Evolutionary conservation across 257 asterid genomes (phyloP), one percentile per base, ranked within the genome.

Genomic region (Ilex aquifolium): DNA sequence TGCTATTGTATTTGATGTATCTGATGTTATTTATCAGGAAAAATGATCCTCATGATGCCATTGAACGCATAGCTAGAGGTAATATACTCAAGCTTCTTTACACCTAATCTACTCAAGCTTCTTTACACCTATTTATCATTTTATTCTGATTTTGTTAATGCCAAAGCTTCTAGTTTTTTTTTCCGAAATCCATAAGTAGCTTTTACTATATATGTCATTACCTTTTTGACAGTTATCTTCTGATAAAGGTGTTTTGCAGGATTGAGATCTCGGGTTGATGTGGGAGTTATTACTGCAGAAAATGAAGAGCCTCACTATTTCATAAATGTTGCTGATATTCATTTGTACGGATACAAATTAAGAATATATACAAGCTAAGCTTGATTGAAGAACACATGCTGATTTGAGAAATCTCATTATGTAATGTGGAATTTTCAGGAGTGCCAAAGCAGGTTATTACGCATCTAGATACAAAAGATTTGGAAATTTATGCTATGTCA

Each of bases 381-480:
- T 36, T 36, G 42, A 36, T 36, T 36, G 42, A 36, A 36, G 8
- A 36, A 4, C 42, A 4, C 42, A 36, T 36, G 42, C 27, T 21
- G 27, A 21, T 21, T 21, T 21, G 27, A 36, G 7, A 36, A 36
- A 4, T 7, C 5, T 36, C 7, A 36, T 36, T 50, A 12, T 40
- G 51, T 17, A 62, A 54, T 44, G 65, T 62, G 6, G 56, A 66
- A 63, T 63, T 66, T 53, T 72, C 80, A 90, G 97, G 82, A 90
- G 95, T 65, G 96, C 97, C 13, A 88, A 88, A 79, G 97, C 97
- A 53, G 97, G 97, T 73, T 88, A 83, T 65, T 79, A 80, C 72
- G 91, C 97, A 64, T 82, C 96, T 64, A 77, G 85, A 74, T 90
- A 90, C 89, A 87, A 88, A 80, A 85, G 79, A 65, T 90, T 85